These are phyloP conservation scores for Beauveria asiatica DNA, from an alignment of 2,329 filamentous ascomycete species.

Conservation along the genomic window DNA sequence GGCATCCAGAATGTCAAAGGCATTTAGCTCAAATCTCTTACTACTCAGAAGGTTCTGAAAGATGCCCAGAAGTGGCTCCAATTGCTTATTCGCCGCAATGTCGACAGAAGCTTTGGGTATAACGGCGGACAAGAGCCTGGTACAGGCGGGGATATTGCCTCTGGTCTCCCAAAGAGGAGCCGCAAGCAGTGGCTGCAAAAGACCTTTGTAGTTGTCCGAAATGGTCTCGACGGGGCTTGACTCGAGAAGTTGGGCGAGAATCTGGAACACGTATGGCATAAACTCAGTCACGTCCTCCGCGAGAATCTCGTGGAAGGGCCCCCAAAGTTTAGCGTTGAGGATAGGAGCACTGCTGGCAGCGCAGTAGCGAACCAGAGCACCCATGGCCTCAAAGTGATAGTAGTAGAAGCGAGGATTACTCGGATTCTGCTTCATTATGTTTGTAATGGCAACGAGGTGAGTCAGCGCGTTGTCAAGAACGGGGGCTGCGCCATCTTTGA, in stretches of 20 bases:
- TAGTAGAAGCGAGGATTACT: slow-evolving; percentile 98
- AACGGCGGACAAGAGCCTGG: slow-evolving; percentile 74
- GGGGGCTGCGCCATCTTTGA: slow-evolving; percentile 69
- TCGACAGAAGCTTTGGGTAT: slow-evolving; percentile 66
- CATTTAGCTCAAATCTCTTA: slow-evolving; percentile 77
- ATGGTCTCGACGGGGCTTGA: slow-evolving; percentile 71
- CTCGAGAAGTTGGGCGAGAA: slow-evolving; percentile 85
- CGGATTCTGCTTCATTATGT: slow-evolving; percentile 86
- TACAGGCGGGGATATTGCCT: slow-evolving; percentile 87
- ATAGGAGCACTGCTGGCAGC: slow-evolving; percentile 56
- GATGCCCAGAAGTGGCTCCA: slow-evolving; percentile 85
- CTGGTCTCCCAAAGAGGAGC: slow-evolving; percentile 84
- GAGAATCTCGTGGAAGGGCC: slow-evolving; percentile 73
- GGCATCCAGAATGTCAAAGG: slow-evolving; percentile 83
- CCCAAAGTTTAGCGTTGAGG: slow-evolving; percentile 74
- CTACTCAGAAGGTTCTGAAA: slow-evolving; percentile 82
- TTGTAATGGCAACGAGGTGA: slow-evolving; percentile 82
- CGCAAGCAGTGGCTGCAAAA: slow-evolving; percentile 70
- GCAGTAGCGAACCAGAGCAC: slow-evolving; percentile 71
- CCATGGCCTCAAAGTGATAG: slow-evolving; percentile 92
- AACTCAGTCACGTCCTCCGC: slow-evolving; percentile 86
- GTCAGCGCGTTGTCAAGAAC: slow-evolving; percentile 71
- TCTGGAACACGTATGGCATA: slow-evolving; percentile 90
- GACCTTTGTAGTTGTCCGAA: slow-evolving; percentile 68
- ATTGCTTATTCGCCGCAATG: slow-evolving; percentile 69